phyloP scores from a whole-genome alignment of 139 green algal species.

The Chlamydomonas urium region DNA sequence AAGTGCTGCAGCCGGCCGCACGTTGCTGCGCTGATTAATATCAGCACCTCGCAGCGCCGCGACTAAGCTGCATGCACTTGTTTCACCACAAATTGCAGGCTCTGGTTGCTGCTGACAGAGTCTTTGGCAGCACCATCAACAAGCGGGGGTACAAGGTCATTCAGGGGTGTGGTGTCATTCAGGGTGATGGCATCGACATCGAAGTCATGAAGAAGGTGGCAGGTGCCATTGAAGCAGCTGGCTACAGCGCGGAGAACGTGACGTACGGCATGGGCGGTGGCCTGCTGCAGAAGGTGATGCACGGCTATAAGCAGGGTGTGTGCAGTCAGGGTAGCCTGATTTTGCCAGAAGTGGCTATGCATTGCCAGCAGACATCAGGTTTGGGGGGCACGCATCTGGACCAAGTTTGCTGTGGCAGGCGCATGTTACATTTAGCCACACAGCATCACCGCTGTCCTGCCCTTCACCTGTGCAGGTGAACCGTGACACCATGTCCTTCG shows the following conservation, averaged over 20 bases:
- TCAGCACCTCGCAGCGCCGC: too few relatives aligned
- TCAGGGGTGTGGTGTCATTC: slow-evolving; percentile 73
- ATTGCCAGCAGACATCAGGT: too few relatives aligned
- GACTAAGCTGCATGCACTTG: neutral
- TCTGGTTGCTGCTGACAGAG: slow-evolving; percentile 31
- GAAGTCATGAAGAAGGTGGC: slow-evolving; percentile 60
- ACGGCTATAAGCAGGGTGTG: too few relatives aligned
- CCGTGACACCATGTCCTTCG: slow-evolving; percentile 89
- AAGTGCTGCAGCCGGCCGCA: too few relatives aligned
- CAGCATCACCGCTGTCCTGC: too few relatives aligned
- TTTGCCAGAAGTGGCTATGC: too few relatives aligned
- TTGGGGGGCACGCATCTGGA: too few relatives aligned
- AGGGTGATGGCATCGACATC: slow-evolving; percentile 79
- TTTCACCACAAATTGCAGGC: too few relatives aligned
- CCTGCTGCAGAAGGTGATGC: slow-evolving; percentile 77
- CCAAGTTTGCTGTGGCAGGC: too few relatives aligned
- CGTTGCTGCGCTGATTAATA: too few relatives aligned
- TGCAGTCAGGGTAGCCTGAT: too few relatives aligned
- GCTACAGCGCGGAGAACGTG: slow-evolving; percentile 73
- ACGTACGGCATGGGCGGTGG: slow-evolving; percentile 91
- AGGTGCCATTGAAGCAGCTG: slow-evolving; percentile 54
- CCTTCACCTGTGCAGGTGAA: slow-evolving; percentile 48
- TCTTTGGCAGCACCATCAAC: slow-evolving; percentile 71
- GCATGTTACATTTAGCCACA: too few relatives aligned
- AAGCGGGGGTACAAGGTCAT: slow-evolving; percentile 73